Percentiles rank a stretch among this genome's conserved stretches.
These are phyloP conservation scores for Colletotrichum plurivorum DNA, from an alignment of 2,329 filamentous ascomycete species.

Conservation along the genomic window DNA sequence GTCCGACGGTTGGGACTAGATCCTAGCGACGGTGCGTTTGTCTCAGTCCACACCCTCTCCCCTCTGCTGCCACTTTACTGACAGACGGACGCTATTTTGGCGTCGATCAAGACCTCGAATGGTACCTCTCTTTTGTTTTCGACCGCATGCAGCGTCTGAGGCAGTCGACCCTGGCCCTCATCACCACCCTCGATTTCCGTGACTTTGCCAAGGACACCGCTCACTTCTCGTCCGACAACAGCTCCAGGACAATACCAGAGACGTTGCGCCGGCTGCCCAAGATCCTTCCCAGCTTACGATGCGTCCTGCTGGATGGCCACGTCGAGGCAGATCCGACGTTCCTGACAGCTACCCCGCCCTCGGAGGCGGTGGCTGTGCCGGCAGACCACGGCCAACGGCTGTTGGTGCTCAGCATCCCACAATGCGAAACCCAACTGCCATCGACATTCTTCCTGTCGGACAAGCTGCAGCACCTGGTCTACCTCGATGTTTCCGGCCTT, in stretches of 20 bases:
- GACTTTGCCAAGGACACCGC: slow-evolving; percentile 56
- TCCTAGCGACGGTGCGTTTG: slow-evolving; percentile 60
- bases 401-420: slow-evolving; percentile 61
- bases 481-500: slow-evolving; percentile 67
- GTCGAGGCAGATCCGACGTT: slow-evolving; percentile 58
- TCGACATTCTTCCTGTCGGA: slow-evolving; percentile 54
- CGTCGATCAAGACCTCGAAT: slow-evolving; percentile 58
- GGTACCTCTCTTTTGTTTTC: slow-evolving; percentile 64
- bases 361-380: slow-evolving; percentile 14
- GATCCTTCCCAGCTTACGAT: slow-evolving; percentile 60
- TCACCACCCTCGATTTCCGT: slow-evolving; percentile 64
- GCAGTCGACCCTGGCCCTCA: slow-evolving; percentile 57
- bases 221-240: slow-evolving; percentile 57
- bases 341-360: slow-evolving; percentile 46
- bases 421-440: slow-evolving; percentile 57
- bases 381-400: slow-evolving; percentile 43
- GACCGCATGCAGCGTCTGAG: slow-evolving; percentile 53
- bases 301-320: slow-evolving; percentile 64
- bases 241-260: slow-evolving; percentile 53
- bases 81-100: slow-evolving; percentile 6
- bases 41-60: slow-evolving; percentile 8
- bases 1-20: slow-evolving; percentile 57
- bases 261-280: slow-evolving; percentile 56
- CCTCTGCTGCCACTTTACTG: background rate
- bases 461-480: slow-evolving; percentile 59